Evolutionary conservation across 2,329 filamentous ascomycete species (phyloP).

Genomic region (Fusarium sambucinum): DNA sequence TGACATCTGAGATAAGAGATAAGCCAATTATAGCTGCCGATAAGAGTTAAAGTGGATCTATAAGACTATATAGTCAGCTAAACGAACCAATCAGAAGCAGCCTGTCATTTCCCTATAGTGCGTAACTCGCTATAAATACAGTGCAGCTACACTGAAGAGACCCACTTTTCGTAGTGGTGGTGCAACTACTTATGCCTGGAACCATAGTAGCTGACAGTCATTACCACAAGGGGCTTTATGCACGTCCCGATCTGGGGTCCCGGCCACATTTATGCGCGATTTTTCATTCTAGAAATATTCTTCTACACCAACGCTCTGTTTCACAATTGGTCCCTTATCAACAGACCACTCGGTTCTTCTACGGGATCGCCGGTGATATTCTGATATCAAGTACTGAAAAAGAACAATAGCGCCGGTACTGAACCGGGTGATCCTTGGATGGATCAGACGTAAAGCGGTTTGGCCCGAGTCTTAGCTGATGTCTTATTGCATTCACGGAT

Average conservation of each 20-base stretch:
- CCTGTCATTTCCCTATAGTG: too few species aligned
- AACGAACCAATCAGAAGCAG: too few species aligned
- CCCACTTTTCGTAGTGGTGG: too few species aligned
- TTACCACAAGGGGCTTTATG: background rate
- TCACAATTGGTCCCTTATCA: background rate
- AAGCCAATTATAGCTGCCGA: too few species aligned
- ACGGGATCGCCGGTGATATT: background rate
- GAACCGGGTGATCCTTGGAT: background rate
- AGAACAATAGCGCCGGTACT: background rate
- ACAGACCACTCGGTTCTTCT: background rate
- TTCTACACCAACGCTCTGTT: background rate
- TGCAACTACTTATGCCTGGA: too few species aligned
- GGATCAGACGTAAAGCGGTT: background rate
- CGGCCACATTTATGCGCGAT: conserved; percentile 30
- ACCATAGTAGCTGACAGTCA: background rate
- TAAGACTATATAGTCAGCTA: too few species aligned
- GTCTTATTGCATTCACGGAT: background rate
- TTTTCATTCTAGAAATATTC: conserved; percentile 34
- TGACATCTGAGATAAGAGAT: too few species aligned
- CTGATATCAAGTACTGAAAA: background rate
- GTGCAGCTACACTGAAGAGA: too few species aligned
- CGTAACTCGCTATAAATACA: too few species aligned
- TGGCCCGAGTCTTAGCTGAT: background rate
- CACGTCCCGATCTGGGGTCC: conserved; percentile 20
- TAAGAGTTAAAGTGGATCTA: too few species aligned